phyloP scores from a whole-genome alignment of 1,284 basidiomycete species.

The Trichosporon inkin region DNA sequence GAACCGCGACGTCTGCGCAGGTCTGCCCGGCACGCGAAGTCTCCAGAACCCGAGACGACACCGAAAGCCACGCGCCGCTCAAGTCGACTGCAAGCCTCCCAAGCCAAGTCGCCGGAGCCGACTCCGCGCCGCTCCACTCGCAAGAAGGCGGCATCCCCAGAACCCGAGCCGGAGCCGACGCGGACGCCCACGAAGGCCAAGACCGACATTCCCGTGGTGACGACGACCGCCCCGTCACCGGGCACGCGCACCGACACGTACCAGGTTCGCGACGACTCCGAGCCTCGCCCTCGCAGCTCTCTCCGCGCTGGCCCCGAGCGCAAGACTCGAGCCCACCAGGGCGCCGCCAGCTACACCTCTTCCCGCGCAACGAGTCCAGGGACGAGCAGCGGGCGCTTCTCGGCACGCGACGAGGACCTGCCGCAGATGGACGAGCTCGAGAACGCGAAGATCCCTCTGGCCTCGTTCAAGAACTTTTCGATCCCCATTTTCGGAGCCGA shows the following conservation, averaged over 20 bases:
- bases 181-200: conserved; percentile 24
- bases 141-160: conserved; percentile 13
- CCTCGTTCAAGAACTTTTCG: conserved; percentile 41
- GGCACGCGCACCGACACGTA: conserved; percentile 21
- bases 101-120: conserved; percentile 16
- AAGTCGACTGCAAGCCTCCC: conserved; percentile 21
- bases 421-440: conserved; percentile 47
- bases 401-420: conserved; percentile 48
- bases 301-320: conserved; percentile 39
- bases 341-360: conserved; percentile 34
- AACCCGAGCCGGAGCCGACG: conserved; percentile 27
- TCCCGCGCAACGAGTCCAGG: conserved; percentile 38
- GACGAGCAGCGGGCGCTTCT: conserved; percentile 37
- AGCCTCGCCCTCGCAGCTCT: conserved; percentile 36
- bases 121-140: conserved; percentile 3
- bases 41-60: conserved; percentile 26
- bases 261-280: conserved; percentile 32
- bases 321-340: conserved; percentile 39
- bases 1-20: conserved; percentile 5
- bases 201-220: conserved; percentile 35
- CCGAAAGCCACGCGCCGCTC: conserved; percentile 27
- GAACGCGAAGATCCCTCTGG: conserved; percentile 36
- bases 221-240: conserved; percentile 43
- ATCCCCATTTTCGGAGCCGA: conserved; percentile 27
- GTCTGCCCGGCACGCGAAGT: conserved; percentile 3